A percentile compares a stretch with the other conserved stretches of the same genome.
These are phyloP conservation scores for Fusarium redolens DNA, from an alignment of 2,329 filamentous ascomycete species.

Conservation along the genomic window DNA sequence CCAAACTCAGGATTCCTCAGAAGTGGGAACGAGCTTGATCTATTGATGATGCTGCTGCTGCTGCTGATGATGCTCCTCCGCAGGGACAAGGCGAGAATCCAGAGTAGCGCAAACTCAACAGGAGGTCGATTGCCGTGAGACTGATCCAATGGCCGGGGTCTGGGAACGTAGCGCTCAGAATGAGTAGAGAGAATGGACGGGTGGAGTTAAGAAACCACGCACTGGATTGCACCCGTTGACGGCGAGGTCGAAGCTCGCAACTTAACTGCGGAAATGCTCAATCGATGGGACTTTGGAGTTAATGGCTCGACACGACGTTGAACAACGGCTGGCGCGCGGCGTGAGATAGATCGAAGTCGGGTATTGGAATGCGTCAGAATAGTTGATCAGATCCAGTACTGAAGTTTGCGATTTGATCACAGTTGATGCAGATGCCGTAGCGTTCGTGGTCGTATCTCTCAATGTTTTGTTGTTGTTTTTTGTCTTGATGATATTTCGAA, in stretches of 20 bases:
- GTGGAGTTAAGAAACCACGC: conserved; percentile 47
- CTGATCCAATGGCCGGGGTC: conserved; percentile 46
- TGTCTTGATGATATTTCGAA: background rate
- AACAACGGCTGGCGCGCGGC: conserved; percentile 36
- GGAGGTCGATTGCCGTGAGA: conserved; percentile 40
- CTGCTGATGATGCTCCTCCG: conserved; percentile 25
- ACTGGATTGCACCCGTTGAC: conserved; percentile 50
- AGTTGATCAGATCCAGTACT: conserved; percentile 19
- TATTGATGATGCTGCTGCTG: conserved; percentile 31
- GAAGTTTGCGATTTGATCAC: background rate
- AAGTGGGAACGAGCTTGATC: conserved; percentile 26
- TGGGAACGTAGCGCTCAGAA: conserved; percentile 42
- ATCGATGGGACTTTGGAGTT: conserved; percentile 21
- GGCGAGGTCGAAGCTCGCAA: conserved; percentile 44
- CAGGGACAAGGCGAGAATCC: conserved; percentile 28
- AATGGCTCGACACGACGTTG: conserved; percentile 34
- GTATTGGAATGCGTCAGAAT: conserved; percentile 32
- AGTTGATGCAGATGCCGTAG: background rate
- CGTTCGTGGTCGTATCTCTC: background rate
- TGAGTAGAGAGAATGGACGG: conserved; percentile 28
- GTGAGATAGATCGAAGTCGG: conserved; percentile 31
- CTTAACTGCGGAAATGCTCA: conserved; percentile 19
- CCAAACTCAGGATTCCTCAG: conserved; percentile 28
- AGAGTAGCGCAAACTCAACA: conserved; percentile 46
- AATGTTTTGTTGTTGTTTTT: conserved; percentile 5